phyloP scores from a whole-genome alignment of 164 flowering plant species.

The grape (Vitis vinifera) region DNA sequence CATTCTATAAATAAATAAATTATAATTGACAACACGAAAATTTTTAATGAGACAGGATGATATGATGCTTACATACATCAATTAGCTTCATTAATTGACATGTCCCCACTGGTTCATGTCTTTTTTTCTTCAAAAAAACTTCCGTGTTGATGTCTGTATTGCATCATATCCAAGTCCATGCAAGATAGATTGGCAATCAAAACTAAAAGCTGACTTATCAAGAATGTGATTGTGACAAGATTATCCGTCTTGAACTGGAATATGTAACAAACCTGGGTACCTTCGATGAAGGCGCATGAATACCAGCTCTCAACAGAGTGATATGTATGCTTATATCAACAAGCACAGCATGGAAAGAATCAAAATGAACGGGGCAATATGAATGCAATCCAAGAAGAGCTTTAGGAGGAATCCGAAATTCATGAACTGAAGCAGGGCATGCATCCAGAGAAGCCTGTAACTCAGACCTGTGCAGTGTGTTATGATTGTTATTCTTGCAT shows the following conservation, averaged over 20 bases:
- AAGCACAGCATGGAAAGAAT: constrained; percentile 85
- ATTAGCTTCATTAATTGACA: too few species aligned
- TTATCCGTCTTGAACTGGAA: constrained; percentile 17
- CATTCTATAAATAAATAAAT: too few species aligned
- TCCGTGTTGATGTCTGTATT: too few species aligned
- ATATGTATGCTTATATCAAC: constrained; percentile 76
- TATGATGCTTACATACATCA: too few species aligned
- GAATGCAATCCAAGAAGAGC: constrained; percentile 95
- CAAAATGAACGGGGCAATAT: constrained; percentile 95
- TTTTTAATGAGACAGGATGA: too few species aligned
- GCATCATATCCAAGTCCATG: background rate
- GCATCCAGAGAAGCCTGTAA: constrained; percentile 56
- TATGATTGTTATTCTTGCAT: background rate
- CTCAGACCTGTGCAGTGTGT: constrained; percentile 43
- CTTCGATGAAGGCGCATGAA: constrained; percentile 36
- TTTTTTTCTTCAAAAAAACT: too few species aligned
- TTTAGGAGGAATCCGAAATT: constrained; percentile 92
- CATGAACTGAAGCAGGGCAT: constrained; percentile 79
- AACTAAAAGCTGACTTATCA: background rate
- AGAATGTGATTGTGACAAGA: constrained; percentile 6
- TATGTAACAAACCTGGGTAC: constrained; percentile 73
- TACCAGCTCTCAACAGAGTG: constrained; percentile 59
- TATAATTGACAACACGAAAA: too few species aligned
- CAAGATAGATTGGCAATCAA: background rate
- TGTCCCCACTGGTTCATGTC: too few species aligned